Percentiles rank a stretch among this genome's conserved stretches.
Evolutionary conservation across 192 early-diverging fungal genomes (phyloP).

Genomic region (Umbelopsis ramanniana): DNA sequence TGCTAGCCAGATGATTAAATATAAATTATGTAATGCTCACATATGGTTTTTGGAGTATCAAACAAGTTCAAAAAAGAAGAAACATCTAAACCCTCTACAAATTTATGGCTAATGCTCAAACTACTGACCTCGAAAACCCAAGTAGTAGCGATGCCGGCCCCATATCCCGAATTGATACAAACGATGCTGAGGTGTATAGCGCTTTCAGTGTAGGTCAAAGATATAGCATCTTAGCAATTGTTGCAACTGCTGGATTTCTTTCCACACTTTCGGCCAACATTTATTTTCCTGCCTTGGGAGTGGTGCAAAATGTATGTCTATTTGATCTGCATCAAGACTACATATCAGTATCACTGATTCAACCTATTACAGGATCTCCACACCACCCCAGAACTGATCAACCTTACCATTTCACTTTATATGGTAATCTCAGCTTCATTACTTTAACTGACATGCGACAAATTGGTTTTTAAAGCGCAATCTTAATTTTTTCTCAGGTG

Average conservation of each 20-base stretch:
- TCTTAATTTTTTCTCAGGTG: neutral
- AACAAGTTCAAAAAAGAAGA: neutral
- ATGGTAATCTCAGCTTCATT: slow-evolving; percentile 2
- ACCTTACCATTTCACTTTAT: slow-evolving; percentile 41
- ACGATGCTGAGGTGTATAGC: neutral
- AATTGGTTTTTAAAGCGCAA: too few species aligned
- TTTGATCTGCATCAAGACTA: neutral
- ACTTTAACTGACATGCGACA: neutral
- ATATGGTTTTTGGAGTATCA: neutral
- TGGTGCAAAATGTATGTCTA: slow-evolving; percentile 17
- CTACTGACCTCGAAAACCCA: neutral
- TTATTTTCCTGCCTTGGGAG: slow-evolving; percentile 28
- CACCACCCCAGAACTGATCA: slow-evolving; percentile 35
- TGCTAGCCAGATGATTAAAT: too few species aligned
- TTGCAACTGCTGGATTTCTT: slow-evolving; percentile 9
- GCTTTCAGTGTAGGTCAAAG: neutral
- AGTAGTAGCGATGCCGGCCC: neutral
- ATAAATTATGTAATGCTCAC: neutral
- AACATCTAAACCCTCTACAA: neutral
- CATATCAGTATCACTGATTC: neutral
- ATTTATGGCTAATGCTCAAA: neutral
- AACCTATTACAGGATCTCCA: slow-evolving; percentile 31
- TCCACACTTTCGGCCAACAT: slow-evolving; percentile 29
- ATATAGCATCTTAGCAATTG: neutral
- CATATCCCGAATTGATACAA: neutral